phyloP scores from a whole-genome alignment of 495 filamentous ascomycete genomes.

The Lentithecium fluviatile region DNA sequence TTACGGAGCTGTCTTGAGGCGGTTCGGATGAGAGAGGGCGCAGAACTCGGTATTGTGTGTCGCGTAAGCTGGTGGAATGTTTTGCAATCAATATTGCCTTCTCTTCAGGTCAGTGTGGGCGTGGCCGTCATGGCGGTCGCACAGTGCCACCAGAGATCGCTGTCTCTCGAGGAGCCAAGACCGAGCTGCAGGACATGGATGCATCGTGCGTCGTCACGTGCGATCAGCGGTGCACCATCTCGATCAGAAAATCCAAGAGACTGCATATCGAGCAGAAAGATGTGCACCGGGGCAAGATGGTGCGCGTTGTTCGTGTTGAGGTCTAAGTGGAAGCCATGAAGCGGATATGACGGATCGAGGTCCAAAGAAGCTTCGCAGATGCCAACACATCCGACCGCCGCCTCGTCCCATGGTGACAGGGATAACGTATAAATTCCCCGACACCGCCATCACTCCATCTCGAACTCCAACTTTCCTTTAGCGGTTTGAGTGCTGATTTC shows the following conservation, averaged over 20 bases:
- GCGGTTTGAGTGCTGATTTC: no score
- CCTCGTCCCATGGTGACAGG: background rate
- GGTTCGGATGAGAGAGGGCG: background rate
- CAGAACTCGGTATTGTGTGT: background rate
- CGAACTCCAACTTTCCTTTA: background rate
- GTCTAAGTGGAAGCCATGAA: no score
- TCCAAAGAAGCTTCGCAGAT: background rate
- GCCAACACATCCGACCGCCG: conserved; percentile 2
- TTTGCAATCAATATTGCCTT: background rate
- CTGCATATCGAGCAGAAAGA: background rate
- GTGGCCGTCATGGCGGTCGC: conserved; percentile 5
- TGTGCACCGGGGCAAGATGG: no score
- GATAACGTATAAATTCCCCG: background rate
- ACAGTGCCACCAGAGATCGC: background rate
- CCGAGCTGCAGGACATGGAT: background rate
- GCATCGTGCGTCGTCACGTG: conserved; percentile 8
- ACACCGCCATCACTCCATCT: background rate
- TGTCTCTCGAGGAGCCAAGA: conserved; percentile 5
- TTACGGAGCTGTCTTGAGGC: background rate
- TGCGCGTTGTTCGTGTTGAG: no score
- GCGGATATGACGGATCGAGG: background rate
- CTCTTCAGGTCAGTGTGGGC: background rate
- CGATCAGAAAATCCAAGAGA: no score
- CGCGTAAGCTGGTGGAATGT: background rate
- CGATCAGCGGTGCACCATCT: no score